These are phyloP conservation scores for Boletellus dicymbophilus DNA, from an alignment of 1,284 basidiomycete species.

Conservation along the genomic window DNA sequence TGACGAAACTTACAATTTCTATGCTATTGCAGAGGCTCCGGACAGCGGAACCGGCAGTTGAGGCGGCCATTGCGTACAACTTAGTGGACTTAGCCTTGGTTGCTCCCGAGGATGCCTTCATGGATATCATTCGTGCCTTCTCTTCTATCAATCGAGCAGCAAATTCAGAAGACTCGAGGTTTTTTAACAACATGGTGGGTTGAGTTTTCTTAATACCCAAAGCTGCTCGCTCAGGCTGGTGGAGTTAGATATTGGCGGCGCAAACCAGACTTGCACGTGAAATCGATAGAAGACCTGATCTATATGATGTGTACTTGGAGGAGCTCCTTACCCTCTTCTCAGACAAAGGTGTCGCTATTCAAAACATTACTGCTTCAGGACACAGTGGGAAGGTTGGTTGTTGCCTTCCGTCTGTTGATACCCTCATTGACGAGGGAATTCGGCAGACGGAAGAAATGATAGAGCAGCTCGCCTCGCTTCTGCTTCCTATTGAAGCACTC, in stretches of 20 bases:
- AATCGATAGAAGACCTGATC: constrained; percentile 67
- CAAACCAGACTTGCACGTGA: constrained; percentile 88
- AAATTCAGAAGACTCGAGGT: constrained; percentile 82
- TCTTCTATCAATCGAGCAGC: constrained; percentile 85
- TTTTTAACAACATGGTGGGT: constrained; percentile 81
- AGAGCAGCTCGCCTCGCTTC: constrained; percentile 81
- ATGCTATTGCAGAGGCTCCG: constrained; percentile 91
- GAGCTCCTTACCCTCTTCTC: constrained; percentile 87
- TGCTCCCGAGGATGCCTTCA: constrained; percentile 76
- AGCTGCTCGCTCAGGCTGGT: background rate
- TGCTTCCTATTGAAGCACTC: constrained; percentile 90
- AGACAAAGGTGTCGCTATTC: constrained; percentile 91
- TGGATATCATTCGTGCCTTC: constrained; percentile 86
- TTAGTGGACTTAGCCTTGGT: constrained; percentile 87
- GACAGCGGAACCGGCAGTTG: constrained; percentile 81
- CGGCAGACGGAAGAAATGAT: constrained; percentile 81
- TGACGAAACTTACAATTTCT: constrained; percentile 84
- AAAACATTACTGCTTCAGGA: constrained; percentile 72
- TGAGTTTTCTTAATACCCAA: background rate
- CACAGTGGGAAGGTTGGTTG: constrained; percentile 60
- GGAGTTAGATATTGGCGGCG: constrained; percentile 73
- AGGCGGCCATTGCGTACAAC: constrained; percentile 90
- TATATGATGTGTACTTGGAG: constrained; percentile 79
- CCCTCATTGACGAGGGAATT: constrained; percentile 6
- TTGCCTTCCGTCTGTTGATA: constrained; percentile 3